Percentiles rank a stretch among this genome's conserved stretches.
These are phyloP conservation scores for Alloteropsis angusta DNA, from an alignment of 202 grass and related monocot species.

Conservation along the genomic window DNA sequence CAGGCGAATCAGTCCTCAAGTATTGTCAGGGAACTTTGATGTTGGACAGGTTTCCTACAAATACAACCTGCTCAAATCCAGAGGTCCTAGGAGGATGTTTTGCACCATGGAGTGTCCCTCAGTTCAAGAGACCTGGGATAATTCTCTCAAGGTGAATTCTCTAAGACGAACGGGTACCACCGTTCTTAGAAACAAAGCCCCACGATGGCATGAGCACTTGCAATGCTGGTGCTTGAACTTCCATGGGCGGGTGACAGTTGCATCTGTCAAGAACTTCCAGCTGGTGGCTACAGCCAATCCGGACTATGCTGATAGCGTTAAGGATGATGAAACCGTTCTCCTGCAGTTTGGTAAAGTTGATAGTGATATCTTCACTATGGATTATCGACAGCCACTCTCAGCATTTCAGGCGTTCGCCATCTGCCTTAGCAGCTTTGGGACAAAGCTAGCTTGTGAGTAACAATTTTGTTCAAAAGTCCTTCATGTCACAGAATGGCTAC, in stretches of 20 bases:
- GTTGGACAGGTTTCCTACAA: conserved; percentile 46
- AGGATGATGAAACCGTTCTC: conserved; percentile 40
- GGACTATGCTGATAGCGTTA: not conserved
- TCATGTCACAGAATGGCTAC: not conserved
- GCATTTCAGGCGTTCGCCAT: conserved; percentile 65
- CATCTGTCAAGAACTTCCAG: conserved; percentile 62
- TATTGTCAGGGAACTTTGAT: conserved; percentile 34
- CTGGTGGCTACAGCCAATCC: conserved; percentile 22
- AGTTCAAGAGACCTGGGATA: conserved; percentile 22
- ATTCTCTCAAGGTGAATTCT: conserved; percentile 14
- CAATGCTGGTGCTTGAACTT: conserved; percentile 70
- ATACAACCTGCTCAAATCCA: conserved; percentile 46
- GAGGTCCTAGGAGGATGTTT: conserved; percentile 54
- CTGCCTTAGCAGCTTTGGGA: conserved; percentile 60
- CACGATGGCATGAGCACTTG: conserved; percentile 50
- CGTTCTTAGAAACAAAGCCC: conserved; percentile 48
- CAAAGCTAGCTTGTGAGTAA: conserved; percentile 57
- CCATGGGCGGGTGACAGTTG: conserved; percentile 56
- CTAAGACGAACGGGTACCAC: not conserved
- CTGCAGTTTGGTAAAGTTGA: conserved; percentile 63
- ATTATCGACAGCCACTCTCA: conserved; percentile 52
- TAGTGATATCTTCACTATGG: conserved; percentile 47
- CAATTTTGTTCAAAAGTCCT: not conserved
- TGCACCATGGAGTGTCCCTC: conserved; percentile 38
- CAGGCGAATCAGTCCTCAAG: conserved; percentile 47